Conservation (phyloP, 2,329 filamentous ascomycete genomes). For the Epichloe festucae region DNA sequence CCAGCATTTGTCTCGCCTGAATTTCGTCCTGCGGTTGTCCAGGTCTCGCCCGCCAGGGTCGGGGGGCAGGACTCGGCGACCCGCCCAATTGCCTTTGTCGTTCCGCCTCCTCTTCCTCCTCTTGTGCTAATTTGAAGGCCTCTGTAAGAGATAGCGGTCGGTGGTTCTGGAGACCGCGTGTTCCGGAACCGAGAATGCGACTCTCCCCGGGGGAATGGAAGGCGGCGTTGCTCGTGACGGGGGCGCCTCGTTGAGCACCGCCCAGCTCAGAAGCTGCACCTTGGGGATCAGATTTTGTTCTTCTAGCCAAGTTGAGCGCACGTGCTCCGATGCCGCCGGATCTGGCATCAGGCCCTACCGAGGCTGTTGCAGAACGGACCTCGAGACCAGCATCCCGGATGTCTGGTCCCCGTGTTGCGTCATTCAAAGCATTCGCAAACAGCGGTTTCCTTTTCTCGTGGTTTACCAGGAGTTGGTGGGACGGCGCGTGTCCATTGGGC, state of each 20-base stretch:
- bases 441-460: constrained; percentile 28
- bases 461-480: constrained; percentile 23
- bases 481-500: not conserved
- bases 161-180: constrained; percentile 15
- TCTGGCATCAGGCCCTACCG: constrained; percentile 3
- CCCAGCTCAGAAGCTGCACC: constrained; percentile 7
- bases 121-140: constrained; percentile 24
- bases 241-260: not conserved
- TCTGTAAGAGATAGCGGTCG: constrained; percentile 28
- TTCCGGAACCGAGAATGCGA: constrained; percentile 21
- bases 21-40: constrained; percentile 17
- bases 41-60: constrained; percentile 26
- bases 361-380: not conserved
- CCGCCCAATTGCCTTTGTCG: constrained; percentile 23
- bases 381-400: constrained; percentile 3
- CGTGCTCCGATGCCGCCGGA: not conserved
- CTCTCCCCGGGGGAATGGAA: constrained; percentile 17
- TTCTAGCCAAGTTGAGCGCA: constrained; percentile 6
- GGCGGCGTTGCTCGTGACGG: constrained; percentile 9
- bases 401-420: constrained; percentile 11
- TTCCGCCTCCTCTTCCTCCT: constrained; percentile 17
- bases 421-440: constrained; percentile 18
- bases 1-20: constrained; percentile 16
- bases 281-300: constrained; percentile 14
- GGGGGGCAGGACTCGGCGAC: constrained; percentile 39